phyloP scores from a whole-genome alignment of 73 alveolate species.

The Paramecium sexaurelia region DNA sequence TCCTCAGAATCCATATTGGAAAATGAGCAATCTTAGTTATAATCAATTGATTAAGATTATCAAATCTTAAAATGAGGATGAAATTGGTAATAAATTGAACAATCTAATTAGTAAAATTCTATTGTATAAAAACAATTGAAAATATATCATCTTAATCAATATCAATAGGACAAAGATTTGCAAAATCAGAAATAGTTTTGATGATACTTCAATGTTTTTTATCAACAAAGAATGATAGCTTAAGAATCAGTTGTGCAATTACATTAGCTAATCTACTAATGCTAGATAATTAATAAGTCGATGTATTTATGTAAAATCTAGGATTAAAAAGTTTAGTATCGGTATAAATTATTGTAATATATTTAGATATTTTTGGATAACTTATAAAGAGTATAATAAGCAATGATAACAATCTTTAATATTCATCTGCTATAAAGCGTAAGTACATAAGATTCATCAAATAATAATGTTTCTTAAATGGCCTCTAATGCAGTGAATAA shows the following conservation, averaged over 20 bases:
- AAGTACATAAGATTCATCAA: slow-evolving; percentile 65
- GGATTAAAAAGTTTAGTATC: slow-evolving; percentile 59
- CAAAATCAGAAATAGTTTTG: slow-evolving; percentile 75
- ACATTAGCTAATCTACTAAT: slow-evolving; percentile 80
- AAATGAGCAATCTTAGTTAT: slow-evolving; percentile 77
- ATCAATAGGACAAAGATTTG: slow-evolving; percentile 83
- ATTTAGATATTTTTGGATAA: slow-evolving; percentile 76
- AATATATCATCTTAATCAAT: slow-evolving; percentile 86
- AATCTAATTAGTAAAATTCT: slow-evolving; percentile 82
- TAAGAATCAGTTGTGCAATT: slow-evolving; percentile 77
- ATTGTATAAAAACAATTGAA: slow-evolving; percentile 96
- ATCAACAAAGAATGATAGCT: slow-evolving; percentile 73
- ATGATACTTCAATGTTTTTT: slow-evolving; percentile 64
- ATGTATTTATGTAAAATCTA: slow-evolving; percentile 71
- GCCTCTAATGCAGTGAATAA: background rate
- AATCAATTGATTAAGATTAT: slow-evolving; percentile 77
- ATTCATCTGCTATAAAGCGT: slow-evolving; percentile 68
- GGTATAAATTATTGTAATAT: background rate
- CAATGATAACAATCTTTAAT: slow-evolving; percentile 80
- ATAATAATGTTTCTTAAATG: slow-evolving; percentile 49
- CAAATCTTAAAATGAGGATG: slow-evolving; percentile 82
- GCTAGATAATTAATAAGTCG: slow-evolving; percentile 72
- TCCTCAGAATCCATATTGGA: slow-evolving; percentile 94
- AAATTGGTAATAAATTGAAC: background rate
- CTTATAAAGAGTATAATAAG: slow-evolving; percentile 78